These are phyloP conservation scores for Tolypocladium ovalisporum DNA, from an alignment of 2,329 filamentous ascomycete genomes.

Conservation along the genomic window DNA sequence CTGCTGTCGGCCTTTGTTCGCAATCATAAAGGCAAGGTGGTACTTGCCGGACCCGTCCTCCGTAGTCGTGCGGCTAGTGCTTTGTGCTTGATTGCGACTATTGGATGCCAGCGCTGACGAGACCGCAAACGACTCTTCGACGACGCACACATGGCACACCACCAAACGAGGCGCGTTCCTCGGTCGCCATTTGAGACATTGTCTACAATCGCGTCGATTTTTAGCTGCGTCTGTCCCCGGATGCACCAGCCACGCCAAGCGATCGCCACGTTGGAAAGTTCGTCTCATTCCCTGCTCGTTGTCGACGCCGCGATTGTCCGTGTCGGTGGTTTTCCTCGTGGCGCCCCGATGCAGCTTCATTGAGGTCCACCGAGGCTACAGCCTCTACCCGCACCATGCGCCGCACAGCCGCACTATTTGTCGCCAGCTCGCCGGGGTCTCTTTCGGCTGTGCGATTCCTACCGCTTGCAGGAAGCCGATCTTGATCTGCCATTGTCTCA, in stretches of 20 bases:
- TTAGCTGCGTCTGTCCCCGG: neutral
- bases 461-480: slow-evolving; percentile 5
- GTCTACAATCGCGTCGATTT: neutral
- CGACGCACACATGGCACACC: no score
- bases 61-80: neutral
- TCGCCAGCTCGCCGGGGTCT: neutral
- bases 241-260: neutral
- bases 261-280: neutral
- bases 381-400: neutral
- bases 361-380: neutral
- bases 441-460: neutral
- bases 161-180: neutral
- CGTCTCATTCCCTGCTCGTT: neutral
- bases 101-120: neutral
- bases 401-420: neutral
- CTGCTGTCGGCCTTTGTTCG: neutral
- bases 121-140: neutral
- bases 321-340: neutral
- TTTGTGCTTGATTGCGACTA: neutral
- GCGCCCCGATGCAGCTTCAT: neutral
- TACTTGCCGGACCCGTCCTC: neutral
- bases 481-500: slow-evolving; percentile 14
- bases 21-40: neutral
- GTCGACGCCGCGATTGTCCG: neutral
- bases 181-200: neutral